These are phyloP conservation scores for Anastatica hierochuntica DNA, from an alignment of 345 rosid species.

Conservation along the genomic window DNA sequence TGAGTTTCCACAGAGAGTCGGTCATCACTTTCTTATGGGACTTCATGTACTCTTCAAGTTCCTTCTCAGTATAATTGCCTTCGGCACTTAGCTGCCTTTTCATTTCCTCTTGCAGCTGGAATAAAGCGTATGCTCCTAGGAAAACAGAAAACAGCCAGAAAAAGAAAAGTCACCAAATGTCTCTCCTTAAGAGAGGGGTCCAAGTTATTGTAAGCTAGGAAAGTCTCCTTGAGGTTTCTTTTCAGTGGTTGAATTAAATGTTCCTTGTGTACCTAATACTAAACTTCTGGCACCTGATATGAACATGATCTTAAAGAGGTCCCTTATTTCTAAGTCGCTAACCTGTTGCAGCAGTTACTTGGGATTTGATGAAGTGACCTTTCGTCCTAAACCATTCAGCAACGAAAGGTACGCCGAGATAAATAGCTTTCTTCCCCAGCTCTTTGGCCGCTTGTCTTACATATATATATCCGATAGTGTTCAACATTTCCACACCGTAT, in stretches of 20 bases:
- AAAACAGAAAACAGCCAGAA: constrained; percentile 4
- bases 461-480: constrained; percentile 89
- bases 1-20: constrained; percentile 96
- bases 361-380: constrained; percentile 90
- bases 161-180: background rate
- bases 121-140: constrained; percentile 86
- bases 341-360: constrained; percentile 99
- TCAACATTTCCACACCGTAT: constrained; percentile 88
- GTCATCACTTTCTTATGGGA: constrained; percentile 88
- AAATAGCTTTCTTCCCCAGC: constrained; percentile 83
- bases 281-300: background rate
- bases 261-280: background rate
- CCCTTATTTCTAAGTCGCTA: constrained; percentile 57
- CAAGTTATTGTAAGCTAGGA: constrained; percentile 1
- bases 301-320: constrained; percentile 40
- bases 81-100: constrained; percentile 85
- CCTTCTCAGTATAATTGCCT: constrained; percentile 83
- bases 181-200: constrained; percentile 1
- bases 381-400: constrained; percentile 99
- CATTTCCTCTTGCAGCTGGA: constrained; percentile 99
- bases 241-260: background rate
- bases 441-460: constrained; percentile 93
- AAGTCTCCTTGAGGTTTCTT: background rate
- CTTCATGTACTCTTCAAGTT: constrained; percentile 85
- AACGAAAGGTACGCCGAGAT: constrained; percentile 78